These are phyloP conservation scores for Russula lepida DNA, from an alignment of 768 basidiomycete genomes.

Conservation along the genomic window DNA sequence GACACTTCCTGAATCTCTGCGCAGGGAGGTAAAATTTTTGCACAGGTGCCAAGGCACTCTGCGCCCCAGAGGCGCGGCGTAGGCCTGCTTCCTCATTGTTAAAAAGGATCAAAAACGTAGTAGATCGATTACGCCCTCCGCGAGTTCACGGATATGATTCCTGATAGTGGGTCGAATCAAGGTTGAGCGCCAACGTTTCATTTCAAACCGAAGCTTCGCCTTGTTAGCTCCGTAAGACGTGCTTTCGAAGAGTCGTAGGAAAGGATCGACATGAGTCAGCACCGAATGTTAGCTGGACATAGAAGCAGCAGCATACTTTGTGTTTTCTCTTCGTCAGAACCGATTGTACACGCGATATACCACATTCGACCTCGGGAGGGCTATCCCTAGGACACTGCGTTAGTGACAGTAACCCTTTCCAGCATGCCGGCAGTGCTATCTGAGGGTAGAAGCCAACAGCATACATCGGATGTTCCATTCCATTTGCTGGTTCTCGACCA, in stretches of 20 bases:
- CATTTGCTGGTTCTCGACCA: not conserved
- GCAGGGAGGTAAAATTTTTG: not conserved
- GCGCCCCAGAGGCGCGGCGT: not conserved
- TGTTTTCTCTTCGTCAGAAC: not conserved
- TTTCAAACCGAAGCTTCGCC: not conserved
- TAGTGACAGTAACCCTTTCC: not conserved
- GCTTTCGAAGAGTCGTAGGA: not conserved
- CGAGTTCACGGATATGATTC: not conserved
- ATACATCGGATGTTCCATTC: not conserved
- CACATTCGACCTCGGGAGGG: not conserved
- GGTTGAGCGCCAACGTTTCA: not conserved
- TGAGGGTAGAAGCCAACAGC: not conserved
- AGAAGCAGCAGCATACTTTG: not conserved
- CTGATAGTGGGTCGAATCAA: not conserved
- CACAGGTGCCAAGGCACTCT: not conserved
- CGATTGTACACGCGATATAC: not conserved
- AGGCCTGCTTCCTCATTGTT: not conserved
- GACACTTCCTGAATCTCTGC: not conserved
- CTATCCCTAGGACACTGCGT: not conserved
- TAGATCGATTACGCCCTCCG: not conserved
- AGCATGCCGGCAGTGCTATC: not conserved
- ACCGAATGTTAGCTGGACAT: not conserved
- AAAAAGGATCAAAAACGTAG: not conserved
- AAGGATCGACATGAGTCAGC: not conserved
- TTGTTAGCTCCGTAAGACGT: not conserved